Evolutionary conservation across 2,329 filamentous ascomycete genomes (phyloP), one percentile per base, ranked within the genome.

Genomic region (Kalmusia sp.): DNA sequence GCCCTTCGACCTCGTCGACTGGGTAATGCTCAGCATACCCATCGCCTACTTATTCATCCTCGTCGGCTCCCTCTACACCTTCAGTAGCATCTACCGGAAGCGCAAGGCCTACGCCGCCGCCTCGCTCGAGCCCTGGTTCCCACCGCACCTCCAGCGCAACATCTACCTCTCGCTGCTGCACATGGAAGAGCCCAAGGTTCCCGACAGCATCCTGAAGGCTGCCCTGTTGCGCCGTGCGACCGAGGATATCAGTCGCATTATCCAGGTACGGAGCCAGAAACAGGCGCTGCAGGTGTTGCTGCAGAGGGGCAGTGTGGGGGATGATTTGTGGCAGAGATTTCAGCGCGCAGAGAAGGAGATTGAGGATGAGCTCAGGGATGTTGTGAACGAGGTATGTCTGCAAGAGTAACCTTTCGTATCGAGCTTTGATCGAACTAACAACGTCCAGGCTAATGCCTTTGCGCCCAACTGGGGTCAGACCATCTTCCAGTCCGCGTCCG

Each of bases 401-500:
- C 21, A 6, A n/a, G 25, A 15, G 37, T 28, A 14, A 19, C 7
- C 11, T 17, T 6, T 33, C 12, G 31, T 3, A 22, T 40, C 15
- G 4, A 34, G 45, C 49, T 17, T 1, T 14, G 19, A 14, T 41
- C n/a, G 22, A 28, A 47, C 59, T 72, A 55, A 73, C 52, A 56
- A 52, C 49, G 19, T 34, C 31, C 62, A 97, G 92, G 95, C 96
- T 67, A 98, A 98, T 73, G 92, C 90, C 17, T 89, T 97, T 59
- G 83, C 86, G 1, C 88, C 91, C 43, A 88, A 89, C 74, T 99
- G 95, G 95, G 95, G 95, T 57, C 88, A 95, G 71, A 87, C 85
- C 51, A 98, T 99, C 74, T 99, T 99, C 84, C 95, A 99, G 76
- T 93, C 91, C 39, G 95, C 95, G 50, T 96, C 96, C 76, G 95